Evolutionary conservation across 2,329 filamentous ascomycete genomes (phyloP).

Genomic region (Apiospora rasikravindrae): DNA sequence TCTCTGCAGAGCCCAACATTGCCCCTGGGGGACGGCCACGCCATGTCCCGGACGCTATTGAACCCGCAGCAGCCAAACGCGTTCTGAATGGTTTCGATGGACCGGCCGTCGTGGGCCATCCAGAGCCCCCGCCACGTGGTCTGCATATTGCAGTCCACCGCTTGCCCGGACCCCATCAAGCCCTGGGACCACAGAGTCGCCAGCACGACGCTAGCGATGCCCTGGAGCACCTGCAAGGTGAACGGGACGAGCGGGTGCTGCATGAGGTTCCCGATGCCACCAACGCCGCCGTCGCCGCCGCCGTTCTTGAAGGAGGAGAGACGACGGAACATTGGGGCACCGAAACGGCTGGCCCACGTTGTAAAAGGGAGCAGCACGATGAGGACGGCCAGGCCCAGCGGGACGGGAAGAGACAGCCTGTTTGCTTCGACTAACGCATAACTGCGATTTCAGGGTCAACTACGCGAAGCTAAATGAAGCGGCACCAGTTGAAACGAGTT

Average conservation of each 20-base stretch:
- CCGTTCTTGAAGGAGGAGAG: not conserved
- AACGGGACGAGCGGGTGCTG: conserved; percentile 29
- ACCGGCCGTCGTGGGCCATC: conserved; percentile 49
- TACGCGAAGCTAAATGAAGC: not conserved
- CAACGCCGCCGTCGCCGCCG: not conserved
- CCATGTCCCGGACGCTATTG: conserved; percentile 59
- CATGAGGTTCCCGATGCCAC: not conserved
- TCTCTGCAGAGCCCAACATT: conserved; percentile 47
- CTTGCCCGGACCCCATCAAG: conserved; percentile 37
- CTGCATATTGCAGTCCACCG: conserved; percentile 58
- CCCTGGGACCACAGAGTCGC: conserved; percentile 47
- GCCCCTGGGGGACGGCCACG: conserved; percentile 54
- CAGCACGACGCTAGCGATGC: conserved; percentile 48
- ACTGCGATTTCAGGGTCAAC: conserved; percentile 23
- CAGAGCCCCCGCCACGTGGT: conserved; percentile 62
- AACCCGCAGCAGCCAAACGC: conserved; percentile 71
- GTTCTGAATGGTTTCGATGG: conserved; percentile 68
- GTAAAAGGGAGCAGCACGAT: conserved; percentile 37
- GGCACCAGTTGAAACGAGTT: not conserved
- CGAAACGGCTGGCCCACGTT: conserved; percentile 34
- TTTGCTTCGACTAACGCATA: conserved; percentile 37
- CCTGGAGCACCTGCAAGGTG: conserved; percentile 49
- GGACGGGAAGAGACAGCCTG: conserved; percentile 36
- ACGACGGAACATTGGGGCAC: conserved; percentile 16
- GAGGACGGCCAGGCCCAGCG: conserved; percentile 35